Percentiles rank a stretch among this genome's conserved stretches.
Evolutionary conservation across 345 rosid genomes (phyloP).

Genomic region (Heritiera littoralis): DNA sequence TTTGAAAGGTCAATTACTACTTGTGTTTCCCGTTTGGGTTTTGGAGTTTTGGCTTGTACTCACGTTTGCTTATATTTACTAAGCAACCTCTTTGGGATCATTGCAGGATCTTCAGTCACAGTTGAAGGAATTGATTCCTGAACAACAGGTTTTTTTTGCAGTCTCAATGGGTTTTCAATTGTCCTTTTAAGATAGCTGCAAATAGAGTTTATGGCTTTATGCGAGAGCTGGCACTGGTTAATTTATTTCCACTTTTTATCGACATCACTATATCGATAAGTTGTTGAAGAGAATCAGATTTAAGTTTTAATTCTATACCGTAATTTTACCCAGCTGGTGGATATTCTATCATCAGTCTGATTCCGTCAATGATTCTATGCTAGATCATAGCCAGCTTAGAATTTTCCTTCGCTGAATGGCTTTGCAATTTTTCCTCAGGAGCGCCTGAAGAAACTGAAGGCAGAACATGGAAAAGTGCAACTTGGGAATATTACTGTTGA

Average conservation of each 20-base stretch:
- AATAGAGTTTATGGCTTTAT: background rate
- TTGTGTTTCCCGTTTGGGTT: background rate
- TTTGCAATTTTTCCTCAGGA: constrained; percentile 49
- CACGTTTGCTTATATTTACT: constrained; percentile 19
- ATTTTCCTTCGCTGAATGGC: background rate
- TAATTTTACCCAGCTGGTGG: background rate
- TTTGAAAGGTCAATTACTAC: background rate
- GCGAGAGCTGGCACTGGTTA: background rate
- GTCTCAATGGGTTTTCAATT: background rate
- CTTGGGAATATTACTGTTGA: constrained; percentile 89
- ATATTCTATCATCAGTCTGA: constrained; percentile 2
- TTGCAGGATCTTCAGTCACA: constrained; percentile 85
- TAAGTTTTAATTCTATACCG: background rate
- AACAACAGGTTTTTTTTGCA: constrained; percentile 67
- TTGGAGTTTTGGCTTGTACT: constrained; percentile 1
- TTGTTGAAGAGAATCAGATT: background rate
- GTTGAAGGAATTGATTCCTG: constrained; percentile 90
- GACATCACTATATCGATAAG: background rate
- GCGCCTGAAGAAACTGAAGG: constrained; percentile 79
- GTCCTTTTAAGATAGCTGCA: background rate
- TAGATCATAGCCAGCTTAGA: background rate
- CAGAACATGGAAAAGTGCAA: constrained; percentile 87
- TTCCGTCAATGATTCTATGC: background rate
- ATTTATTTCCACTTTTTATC: background rate
- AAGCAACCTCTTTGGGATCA: constrained; percentile 5